A percentile compares a stretch with the other conserved stretches of the same genome.
Evolutionary conservation across 2,329 filamentous ascomycete genomes (phyloP).

Genomic region (Sclerotiophoma versabilis): DNA sequence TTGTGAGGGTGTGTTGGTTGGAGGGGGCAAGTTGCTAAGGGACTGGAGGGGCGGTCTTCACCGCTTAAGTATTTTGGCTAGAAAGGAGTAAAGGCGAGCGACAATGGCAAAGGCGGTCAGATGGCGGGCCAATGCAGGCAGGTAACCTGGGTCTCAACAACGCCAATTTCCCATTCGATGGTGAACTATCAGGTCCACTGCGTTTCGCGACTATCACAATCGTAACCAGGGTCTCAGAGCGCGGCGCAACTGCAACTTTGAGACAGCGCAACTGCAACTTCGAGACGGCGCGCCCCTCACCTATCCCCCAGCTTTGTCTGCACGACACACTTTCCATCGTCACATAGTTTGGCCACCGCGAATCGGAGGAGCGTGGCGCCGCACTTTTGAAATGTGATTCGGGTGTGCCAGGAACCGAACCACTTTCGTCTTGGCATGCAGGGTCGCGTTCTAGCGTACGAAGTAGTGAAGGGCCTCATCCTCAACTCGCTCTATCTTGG

Average conservation of each 20-base stretch:
- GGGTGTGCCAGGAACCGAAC: constrained; percentile 22
- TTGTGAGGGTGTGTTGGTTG: constrained; percentile 21
- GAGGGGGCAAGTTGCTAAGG: constrained; percentile 26
- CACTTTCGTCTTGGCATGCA: constrained; percentile 23
- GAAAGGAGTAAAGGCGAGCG: constrained; percentile 31
- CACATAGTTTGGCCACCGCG: constrained; percentile 18
- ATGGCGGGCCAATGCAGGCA: constrained; percentile 45
- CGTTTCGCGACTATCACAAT: constrained; percentile 5
- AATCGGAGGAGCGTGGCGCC: constrained; percentile 24
- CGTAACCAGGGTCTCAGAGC: background rate
- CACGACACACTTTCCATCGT: constrained; percentile 1
- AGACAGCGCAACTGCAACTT: constrained; percentile 4
- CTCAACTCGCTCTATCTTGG: background rate
- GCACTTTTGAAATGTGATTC: constrained; percentile 18
- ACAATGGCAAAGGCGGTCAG: constrained; percentile 47
- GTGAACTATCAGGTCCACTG: constrained; percentile 15
- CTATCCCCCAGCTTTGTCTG: background rate
- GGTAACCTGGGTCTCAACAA: constrained; percentile 36
- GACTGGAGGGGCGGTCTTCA: constrained; percentile 35
- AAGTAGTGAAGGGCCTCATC: constrained; percentile 23
- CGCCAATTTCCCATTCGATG: constrained; percentile 29
- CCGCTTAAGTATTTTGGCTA: constrained; percentile 43
- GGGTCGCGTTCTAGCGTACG: constrained; percentile 23
- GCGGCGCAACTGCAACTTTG: background rate
- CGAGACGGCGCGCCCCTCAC: background rate